Evolutionary conservation across 257 asterid genomes (phyloP), one percentile per base, ranked within the genome.

Genomic region (Solanum stenotomum): DNA sequence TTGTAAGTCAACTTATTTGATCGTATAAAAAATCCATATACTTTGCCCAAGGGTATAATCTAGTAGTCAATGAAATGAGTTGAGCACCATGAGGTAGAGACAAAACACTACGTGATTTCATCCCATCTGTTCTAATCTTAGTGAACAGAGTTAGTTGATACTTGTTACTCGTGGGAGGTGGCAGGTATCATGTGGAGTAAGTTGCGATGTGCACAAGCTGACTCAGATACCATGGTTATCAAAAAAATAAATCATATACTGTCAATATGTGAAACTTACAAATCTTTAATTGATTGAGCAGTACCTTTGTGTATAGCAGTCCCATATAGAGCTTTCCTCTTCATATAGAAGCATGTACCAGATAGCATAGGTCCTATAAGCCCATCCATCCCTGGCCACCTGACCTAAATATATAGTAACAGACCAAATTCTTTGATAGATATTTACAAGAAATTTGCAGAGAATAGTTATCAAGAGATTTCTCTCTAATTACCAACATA

Each of bases 321-420:
- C 81, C 90, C 94, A 86, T 93, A 91, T 16, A 93, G 89, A 42
- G 94, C 92, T 78, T 90, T 93, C 49, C 96, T 91, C 86, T 85
- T 93, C 76, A 94, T 90, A 90, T 90, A 92, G 72, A 93, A 91
- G 88, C 95, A 89, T 86, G 95, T 93, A 23, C 95, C 98, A 14
- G 90, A 74, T 35, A 93, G 68, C 25, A 87, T 25, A 25, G 96
- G 93, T 74, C 95, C 98, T 86, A 87, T 37, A 74, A 93, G 89
- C 65, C 96, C 98, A 89, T 94, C 96, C 49, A 83, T 61, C 46
- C 98, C 96, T 71, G 72, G 85, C 87, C 94, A 88, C 88, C 27
- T 86, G 29, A 92, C 85, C 98, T 94, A 68, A 90, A 90, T 52
- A 22, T 12, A 85, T 29, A 10, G 29, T 59, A 87, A 46, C 23